Conservation (phyloP, 2,329 filamentous ascomycete species). For the Dothistroma septosporum region DNA sequence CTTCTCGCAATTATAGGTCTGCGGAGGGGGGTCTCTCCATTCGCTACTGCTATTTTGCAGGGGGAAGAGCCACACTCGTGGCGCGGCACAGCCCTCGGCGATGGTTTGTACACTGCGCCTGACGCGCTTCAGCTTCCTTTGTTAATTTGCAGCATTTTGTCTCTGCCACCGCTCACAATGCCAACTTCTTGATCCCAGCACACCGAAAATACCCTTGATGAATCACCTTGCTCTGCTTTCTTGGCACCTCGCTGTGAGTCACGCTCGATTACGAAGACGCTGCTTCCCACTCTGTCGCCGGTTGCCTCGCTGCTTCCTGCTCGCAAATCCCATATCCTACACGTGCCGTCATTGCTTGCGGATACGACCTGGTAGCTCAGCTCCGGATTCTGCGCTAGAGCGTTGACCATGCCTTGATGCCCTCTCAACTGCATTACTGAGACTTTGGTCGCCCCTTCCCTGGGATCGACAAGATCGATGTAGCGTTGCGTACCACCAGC, state of each 20-base stretch:
- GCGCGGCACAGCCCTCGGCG: background rate
- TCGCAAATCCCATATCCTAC: constrained; percentile 88
- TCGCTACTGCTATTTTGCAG: too few species aligned
- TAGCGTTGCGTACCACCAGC: constrained; percentile 81
- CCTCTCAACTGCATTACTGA: constrained; percentile 87
- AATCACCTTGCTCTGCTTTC: constrained; percentile 65
- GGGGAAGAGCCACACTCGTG: background rate
- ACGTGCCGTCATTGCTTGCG: constrained; percentile 87
- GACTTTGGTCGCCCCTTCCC: constrained; percentile 69
- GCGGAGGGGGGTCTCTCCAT: too few species aligned
- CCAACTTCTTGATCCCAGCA: constrained; percentile 82
- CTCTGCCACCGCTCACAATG: constrained; percentile 87
- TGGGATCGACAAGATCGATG: constrained; percentile 89
- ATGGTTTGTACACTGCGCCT: background rate
- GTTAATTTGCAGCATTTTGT: constrained; percentile 93
- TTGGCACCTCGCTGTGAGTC: constrained; percentile 62
- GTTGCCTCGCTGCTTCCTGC: constrained; percentile 52
- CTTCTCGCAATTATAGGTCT: too few species aligned
- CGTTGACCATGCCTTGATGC: constrained; percentile 69
- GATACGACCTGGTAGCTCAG: constrained; percentile 75
- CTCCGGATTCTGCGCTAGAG: constrained; percentile 56
- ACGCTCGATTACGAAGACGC: constrained; percentile 70
- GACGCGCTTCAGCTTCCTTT: constrained; percentile 39
- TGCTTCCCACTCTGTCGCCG: constrained; percentile 58
- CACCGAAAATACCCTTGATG: constrained; percentile 84